Evolutionary conservation across 257 asterid species (phyloP), one percentile per base, ranked within the genome.

Genomic region (Lantana camara): DNA sequence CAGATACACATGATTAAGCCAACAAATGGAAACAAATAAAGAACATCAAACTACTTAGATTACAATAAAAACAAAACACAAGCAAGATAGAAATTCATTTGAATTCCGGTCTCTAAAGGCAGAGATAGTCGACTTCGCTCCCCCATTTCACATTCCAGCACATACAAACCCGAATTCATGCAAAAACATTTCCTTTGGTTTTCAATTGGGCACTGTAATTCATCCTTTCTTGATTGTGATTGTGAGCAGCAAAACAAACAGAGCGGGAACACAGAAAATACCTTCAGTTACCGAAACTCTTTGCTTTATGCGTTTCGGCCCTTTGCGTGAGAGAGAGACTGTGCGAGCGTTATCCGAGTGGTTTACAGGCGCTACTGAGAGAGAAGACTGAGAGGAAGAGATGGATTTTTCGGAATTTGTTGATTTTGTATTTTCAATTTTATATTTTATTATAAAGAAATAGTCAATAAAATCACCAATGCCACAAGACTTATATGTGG

Each of bases 261-360:
- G 5, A 45, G 24, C 17, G 44, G 47, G 34, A 63, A 44, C 48
- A 20, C 7, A 40, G 12, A 48, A 65, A 23, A 7, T 30, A 65
- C 63, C 63, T 52, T 29, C 52, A 24, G 40, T 10, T n/a, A 52
- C 44, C 22, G 27, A 42, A 38, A 38, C 46, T 32, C 51, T 29
- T 10, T 35, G 40, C 40, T 35, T 5, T 35, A 35, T 27, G 32
- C 5, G 53, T 40, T 22, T 14, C 9, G 63, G 40, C 16, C 46
- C 47, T 34, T 56, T 21, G 32, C 45, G 6, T 16, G 62, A 56
- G 12, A 14, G 62, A 14, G 37, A 22, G 57, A 22, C 12, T 7
- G 23, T 41, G 66, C 32, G 35, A 11, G 34, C 49, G 50, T 20
- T 34, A 56, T 56, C 62, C 62, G 29, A 32, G 46, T 32, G 27